Base-by-base conservation (phyloP, 495 filamentous ascomycete species). In the Talaromyces liani region DNA sequence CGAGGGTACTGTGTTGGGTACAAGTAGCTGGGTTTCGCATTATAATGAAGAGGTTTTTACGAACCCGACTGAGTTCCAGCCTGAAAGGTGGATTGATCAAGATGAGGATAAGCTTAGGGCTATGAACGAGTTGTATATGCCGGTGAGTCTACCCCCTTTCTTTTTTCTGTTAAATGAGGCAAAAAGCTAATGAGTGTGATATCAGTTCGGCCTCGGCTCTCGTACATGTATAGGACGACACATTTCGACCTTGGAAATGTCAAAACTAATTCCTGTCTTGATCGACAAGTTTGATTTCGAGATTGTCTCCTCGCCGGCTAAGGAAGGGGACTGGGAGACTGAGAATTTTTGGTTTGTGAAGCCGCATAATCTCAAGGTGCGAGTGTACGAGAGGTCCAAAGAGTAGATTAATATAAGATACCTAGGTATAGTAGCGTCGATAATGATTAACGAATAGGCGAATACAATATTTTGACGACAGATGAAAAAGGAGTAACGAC, bases 1-100 rank as follows among this genome's bases (percentile, higher is more conserved):
- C 0, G 75, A 76, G n/a, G 85, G 85, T 63, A 82, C 79, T 3
- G 76, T 82, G 14, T 81, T 89, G 4, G 85, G 86, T 4, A 84
- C 83, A 65, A 88, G 85, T 62, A 80, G 84, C 1, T 84, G 83
- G 69, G 81, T 85, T 1, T 68, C 88, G 29, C 84, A 88, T 61
- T 73, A 77, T 7, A 77, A 85, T 51, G 64, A 73, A 2, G 76
- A 78, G 0, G 72, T 88, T 0, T 88, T 85, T 62, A 61, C 58
- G 6, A 79, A 84, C 62, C 80, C 82, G 3, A 78, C 82, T 10
- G 58, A 59, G 0, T 90, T 80, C 70, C 64, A 75, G 1, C 86
- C 86, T 0, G 77, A 83, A 12, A 70, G 87, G 41, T 89, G 85
- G 87, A 67, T 86, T 10, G 75, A 79, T 25, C 73, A 69, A 9